Base-by-base conservation (phyloP, 1,284 basidiomycete species). In the Chalciporus sp. region DNA sequence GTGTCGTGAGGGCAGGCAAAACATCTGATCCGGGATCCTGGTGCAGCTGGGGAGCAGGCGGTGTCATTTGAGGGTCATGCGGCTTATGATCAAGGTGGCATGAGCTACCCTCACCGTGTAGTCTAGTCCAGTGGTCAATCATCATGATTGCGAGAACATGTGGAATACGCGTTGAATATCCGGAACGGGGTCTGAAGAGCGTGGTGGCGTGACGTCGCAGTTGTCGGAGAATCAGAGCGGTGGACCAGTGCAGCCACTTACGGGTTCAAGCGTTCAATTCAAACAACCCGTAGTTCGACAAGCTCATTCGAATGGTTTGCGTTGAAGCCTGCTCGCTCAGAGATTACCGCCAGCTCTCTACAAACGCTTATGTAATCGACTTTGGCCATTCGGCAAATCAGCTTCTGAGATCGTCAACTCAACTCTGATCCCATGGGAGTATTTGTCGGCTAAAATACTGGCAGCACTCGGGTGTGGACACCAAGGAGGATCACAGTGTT, bases 151-250 rank as follows among this genome's bases (percentile, higher is more conserved):
- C 61, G 56, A 48, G 63, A 61, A 67, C 65, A 67, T 69, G 65
- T 69, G 66, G 68, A 58, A 42, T 59, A 58, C 57, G 67, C 67
- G 51, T 67, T 67, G 68, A 58, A 65, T 57, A 51, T 53, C 58
- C 48, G 53, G 56, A 68, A 56, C 58, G 63, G 64, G 63, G 67
- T 66, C 57, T 60, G 57, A 65, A 51, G 58, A 57, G 53, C 58
- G 57, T 69, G 63, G 53, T 39, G 52, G 49, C 35, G 60, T 53
- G 61, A 64, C 54, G 54, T 59, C 52, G 39, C 43, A 55, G 49
- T 53, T 61, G 55, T 57, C 57, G 37, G 49, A 53, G 53, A 49
- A 53, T 37, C 35, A 50, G 55, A 52, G 52, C 14, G 42, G 52
- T 45, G 51, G 48, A 20, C 52, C 28, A 58, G 45, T 59, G 51